Evolutionary conservation across 805 yeast genomes (phyloP), one percentile per base, ranked within the genome.

Genomic region (Ogataea trehalophila): DNA sequence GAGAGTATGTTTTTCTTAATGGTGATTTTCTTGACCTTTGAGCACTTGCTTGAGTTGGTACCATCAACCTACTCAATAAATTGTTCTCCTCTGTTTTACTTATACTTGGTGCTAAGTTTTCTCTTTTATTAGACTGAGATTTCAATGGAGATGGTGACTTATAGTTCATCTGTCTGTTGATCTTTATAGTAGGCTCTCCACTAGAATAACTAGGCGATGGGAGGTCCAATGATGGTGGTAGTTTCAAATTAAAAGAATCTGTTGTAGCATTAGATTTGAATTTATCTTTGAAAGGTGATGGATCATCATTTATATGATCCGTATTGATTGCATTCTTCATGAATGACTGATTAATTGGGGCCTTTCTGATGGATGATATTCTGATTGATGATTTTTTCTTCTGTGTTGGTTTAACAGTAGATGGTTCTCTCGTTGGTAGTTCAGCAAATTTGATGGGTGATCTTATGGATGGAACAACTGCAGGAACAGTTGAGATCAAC

Each of bases 381-480:
- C 63, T 45, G 1, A 53, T 38, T 3, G 66, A 59, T 9, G 31
- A 26, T 26, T 26, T 26, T 41, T 61, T 63, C 43, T 58, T 59
- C 17, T 53, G 57, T 5, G 50, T 48, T 2, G 66, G 51, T 40
- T 56, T 61, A 33, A 17, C 56, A 5, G 59, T 57, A 23, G 65
- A 33, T 3, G 69, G 69, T 20, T 62, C 65, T 38, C 67, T 57
- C 11, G 62, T 57, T 2, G 70, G 70, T 39, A 66, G 50, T 41
- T 62, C 61, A 8, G 63, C 63, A 54, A 66, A 66, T 40, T 62
- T 62, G 9, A 65, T 59, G 5, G 69, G 66, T 5, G 67, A 62
- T 41, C 60, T 53, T 26, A 26, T 26, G 31, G 31, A 11, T 26
- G 31, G 31, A 26, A 26, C 31, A 26, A 26, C 31, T 2, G 31